Conservation (phyloP, 257 asterid species). For the Solanum chmielewskii region DNA sequence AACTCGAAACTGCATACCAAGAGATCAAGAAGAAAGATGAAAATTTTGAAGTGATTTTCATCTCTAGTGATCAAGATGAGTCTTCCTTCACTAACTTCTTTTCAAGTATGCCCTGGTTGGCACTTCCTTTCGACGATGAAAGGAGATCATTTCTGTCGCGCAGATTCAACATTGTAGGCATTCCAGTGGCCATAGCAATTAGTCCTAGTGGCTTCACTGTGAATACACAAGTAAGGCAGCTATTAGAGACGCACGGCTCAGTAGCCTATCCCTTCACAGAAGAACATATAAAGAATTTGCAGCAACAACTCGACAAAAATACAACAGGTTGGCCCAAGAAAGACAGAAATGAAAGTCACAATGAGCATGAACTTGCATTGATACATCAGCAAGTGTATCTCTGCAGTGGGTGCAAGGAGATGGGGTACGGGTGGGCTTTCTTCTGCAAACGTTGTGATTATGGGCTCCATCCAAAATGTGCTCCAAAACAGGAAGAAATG, state of each 20-base stretch:
- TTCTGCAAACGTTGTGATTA: conserved; percentile 9
- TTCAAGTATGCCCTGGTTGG: conserved; percentile 26
- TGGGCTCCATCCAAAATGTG: conserved; percentile 30
- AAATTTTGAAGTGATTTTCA: conserved; percentile 15
- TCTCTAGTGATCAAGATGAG: conserved; percentile 22
- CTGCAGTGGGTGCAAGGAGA: conserved; percentile 18
- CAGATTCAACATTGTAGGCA: conserved; percentile 20
- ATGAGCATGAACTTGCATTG: conserved; percentile 9
- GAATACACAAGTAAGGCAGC: conserved; percentile 15
- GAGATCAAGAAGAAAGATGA: conserved; percentile 18
- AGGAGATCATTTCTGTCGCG: conserved; percentile 6
- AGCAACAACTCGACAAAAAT: conserved; percentile 1
- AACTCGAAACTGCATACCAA: conserved; percentile 8
- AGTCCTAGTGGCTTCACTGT: conserved; percentile 12
- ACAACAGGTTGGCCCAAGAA: conserved; percentile 21
- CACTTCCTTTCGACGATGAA: conserved; percentile 16
- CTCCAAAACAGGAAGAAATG: conserved; percentile 8
- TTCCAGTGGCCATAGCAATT: conserved; percentile 23
- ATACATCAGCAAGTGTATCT: conserved; percentile 8
- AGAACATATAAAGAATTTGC: conserved; percentile 5
- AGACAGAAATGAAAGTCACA: conserved; percentile 11
- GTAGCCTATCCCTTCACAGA: conserved; percentile 18
- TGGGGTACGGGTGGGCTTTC: conserved; percentile 26
- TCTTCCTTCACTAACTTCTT: conserved; percentile 15
- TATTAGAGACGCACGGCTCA: conserved; percentile 13